Evolutionary conservation across 2,329 filamentous ascomycete genomes (phyloP).

Genomic region (Ramichloridium luteum): DNA sequence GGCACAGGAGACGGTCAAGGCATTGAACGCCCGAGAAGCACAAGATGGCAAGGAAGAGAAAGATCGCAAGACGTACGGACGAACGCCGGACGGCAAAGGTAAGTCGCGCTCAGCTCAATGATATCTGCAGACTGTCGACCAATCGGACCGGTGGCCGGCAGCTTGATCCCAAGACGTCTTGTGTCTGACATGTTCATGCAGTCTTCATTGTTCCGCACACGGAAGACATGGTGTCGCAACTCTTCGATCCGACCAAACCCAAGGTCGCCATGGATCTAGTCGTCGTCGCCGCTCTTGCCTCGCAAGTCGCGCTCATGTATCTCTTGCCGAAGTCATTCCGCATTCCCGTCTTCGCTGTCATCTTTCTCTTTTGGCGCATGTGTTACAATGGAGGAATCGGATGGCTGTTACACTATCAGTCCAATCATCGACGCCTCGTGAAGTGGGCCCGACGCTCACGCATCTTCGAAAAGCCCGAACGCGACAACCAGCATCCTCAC

Average conservation of each 20-base stretch:
- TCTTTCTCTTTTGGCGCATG: conserved; percentile 86
- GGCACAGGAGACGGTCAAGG: conserved; percentile 36
- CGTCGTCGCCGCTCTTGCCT: conserved; percentile 65
- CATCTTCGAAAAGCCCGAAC: conserved; percentile 72
- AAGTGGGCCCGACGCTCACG: conserved; percentile 76
- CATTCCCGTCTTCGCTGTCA: conserved; percentile 63
- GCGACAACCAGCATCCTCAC: conserved; percentile 70
- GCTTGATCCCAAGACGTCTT: too few relatives aligned
- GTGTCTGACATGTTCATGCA: conserved; percentile 33
- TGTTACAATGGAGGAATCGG: conserved; percentile 93
- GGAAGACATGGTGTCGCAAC: conserved; percentile 97
- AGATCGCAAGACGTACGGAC: conserved; percentile 71
- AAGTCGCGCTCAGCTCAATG: conserved; percentile 37
- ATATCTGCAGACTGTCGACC: too few relatives aligned
- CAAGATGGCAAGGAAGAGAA: conserved; percentile 37
- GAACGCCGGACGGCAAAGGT: conserved; percentile 85
- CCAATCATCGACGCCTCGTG: conserved; percentile 73
- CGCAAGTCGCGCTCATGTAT: conserved; percentile 64
- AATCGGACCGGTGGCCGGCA: too few relatives aligned
- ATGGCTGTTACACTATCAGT: conserved; percentile 77
- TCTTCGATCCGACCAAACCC: conserved; percentile 84
- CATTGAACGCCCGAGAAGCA: conserved; percentile 39
- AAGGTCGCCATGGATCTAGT: conserved; percentile 83
- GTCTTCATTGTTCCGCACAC: conserved; percentile 93
- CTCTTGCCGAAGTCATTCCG: conserved; percentile 56